Base-by-base conservation (phyloP, 306 rosid species). In the Cotoneaster glaucophyllus region DNA sequence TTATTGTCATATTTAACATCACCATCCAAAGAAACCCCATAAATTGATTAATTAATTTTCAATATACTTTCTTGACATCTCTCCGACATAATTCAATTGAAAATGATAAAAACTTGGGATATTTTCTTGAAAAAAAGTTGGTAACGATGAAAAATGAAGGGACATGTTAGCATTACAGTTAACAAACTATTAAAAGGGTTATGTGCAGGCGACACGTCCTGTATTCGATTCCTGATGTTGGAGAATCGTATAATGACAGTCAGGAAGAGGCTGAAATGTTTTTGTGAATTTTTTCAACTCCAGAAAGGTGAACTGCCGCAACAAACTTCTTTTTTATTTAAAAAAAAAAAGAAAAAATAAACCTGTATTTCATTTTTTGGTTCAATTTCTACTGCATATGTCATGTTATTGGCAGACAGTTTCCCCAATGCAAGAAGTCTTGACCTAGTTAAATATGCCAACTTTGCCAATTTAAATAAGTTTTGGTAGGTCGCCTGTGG, bases 211-310 rank as follows among this genome's bases (percentile, higher is more conserved):
- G 7, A 32, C 8, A 32, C 7, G 1, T 32, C 0, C 37, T 32
- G 37, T 32, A 32, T 5, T 32, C 3, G 37, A 32, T 32, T 32
- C 3, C 1, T 32, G 7, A 32, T 1, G 7, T 5, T 5, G 37
- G 7, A 5, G 37, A 32, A 32, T 32, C 7, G 1, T 32, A 32
- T 0, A 0, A 5, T 32, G 37, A 0, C 37, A 0, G 7, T 5
- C 37, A 32, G 0, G 0, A 7, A 7, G 2, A 32, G 37, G 7
- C 0, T 32, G 1, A 32, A 32, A 32, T 32, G 8, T 1, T 5
- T 32, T 32, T 32, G 37, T 32, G 1, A 32, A 32, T 32, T 1
- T 32, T 32, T 32, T 5, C 7, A 32, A 32, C 37, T 32, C 37
- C 7, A 32, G 2, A 32, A 32, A 32, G 37, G 37, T 32, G 1